These are phyloP conservation scores for Yamadazyma conglobata DNA, from an alignment of 1,139 yeast species.

Conservation along the genomic window DNA sequence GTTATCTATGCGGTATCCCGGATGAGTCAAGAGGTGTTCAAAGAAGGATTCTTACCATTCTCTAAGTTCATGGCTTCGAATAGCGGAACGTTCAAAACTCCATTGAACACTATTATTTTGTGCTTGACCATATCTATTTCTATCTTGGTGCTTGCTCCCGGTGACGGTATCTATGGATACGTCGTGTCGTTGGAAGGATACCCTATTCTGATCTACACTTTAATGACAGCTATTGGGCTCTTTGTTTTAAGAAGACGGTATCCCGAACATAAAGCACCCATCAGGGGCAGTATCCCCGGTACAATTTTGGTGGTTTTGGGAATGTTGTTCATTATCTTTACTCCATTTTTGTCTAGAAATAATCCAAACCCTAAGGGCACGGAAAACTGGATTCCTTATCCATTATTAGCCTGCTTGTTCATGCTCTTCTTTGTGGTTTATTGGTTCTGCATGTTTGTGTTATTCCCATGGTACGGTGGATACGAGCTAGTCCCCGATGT, in stretches of 20 bases:
- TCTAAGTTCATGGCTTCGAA: constrained; percentile 52
- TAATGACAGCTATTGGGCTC: constrained; percentile 50
- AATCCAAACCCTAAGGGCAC: constrained; percentile 42
- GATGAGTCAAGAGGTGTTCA: constrained; percentile 57
- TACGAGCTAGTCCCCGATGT: constrained; percentile 42
- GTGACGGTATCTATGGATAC: constrained; percentile 77
- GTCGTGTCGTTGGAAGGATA: constrained; percentile 72
- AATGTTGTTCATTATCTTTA: constrained; percentile 38
- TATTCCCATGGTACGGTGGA: constrained; percentile 41
- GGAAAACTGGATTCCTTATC: constrained; percentile 52
- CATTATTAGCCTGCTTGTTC: constrained; percentile 36
- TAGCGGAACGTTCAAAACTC: constrained; percentile 56
- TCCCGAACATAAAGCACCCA: constrained; percentile 47
- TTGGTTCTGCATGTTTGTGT: constrained; percentile 48
- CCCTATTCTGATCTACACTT: constrained; percentile 53
- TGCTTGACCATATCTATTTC: constrained; percentile 31
- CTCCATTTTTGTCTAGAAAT: constrained; percentile 43
- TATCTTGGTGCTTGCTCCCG: constrained; percentile 63
- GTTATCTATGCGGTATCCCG: constrained; percentile 58
- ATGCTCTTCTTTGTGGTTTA: constrained; percentile 34
- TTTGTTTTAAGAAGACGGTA: constrained; percentile 46
- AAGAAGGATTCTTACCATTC: constrained; percentile 61
- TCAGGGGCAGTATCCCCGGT: constrained; percentile 46
- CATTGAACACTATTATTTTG: constrained; percentile 45
- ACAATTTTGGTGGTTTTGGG: constrained; percentile 38